Evolutionary conservation across 2,329 filamentous ascomycete genomes (phyloP).

Genomic region (Aspergillus nomiae): DNA sequence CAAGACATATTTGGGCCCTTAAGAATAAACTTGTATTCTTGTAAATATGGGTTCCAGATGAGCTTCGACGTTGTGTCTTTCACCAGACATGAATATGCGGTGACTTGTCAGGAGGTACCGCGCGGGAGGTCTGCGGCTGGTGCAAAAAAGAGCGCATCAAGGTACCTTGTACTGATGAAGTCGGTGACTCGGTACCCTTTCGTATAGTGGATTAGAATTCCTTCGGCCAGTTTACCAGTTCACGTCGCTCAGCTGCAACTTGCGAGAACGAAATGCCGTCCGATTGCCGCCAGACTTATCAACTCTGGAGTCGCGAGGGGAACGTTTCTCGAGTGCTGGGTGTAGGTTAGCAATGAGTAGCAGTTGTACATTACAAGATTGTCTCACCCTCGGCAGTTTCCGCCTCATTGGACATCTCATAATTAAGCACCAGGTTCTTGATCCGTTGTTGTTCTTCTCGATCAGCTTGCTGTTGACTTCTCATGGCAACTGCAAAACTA

Average conservation of each 20-base stretch:
- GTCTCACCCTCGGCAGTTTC: constrained; percentile 78
- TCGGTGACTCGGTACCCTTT: background rate
- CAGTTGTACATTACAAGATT: background rate
- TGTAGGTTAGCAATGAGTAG: constrained; percentile 34
- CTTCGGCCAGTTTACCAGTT: constrained; percentile 73
- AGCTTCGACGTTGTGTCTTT: background rate
- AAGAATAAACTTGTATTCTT: background rate
- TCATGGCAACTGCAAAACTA: constrained; percentile 94
- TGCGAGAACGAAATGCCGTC: constrained; percentile 78
- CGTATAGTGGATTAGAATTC: constrained; percentile 4
- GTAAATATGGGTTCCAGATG: background rate
- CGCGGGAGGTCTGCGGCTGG: background rate
- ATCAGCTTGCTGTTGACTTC: constrained; percentile 90
- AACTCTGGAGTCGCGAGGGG: constrained; percentile 43
- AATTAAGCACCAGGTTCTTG: constrained; percentile 95
- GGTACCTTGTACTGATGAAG: background rate
- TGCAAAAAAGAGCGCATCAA: background rate
- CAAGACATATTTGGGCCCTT: background rate
- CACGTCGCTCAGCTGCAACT: constrained; percentile 93
- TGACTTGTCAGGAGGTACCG: background rate
- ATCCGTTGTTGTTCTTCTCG: constrained; percentile 96
- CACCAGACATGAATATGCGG: background rate
- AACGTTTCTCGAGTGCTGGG: constrained; percentile 45
- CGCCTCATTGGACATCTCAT: constrained; percentile 81
- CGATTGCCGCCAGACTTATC: constrained; percentile 66